phyloP scores from a whole-genome alignment of 2,329 filamentous ascomycete genomes.

The Tolypocladium guangdongense region DNA sequence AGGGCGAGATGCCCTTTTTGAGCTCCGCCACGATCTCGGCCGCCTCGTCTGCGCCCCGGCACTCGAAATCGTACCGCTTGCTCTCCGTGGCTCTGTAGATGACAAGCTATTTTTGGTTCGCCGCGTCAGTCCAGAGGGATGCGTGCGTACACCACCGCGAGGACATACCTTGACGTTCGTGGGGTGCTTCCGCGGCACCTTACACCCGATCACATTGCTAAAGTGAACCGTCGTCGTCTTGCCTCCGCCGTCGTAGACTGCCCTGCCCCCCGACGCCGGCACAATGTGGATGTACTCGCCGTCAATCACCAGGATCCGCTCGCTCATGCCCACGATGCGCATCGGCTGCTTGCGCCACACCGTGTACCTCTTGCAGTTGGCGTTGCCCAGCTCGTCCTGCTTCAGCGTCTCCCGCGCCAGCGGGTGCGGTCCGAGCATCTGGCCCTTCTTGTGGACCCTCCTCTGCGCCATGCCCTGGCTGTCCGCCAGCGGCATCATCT shows the following conservation, averaged over 20 bases:
- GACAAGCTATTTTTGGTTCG: slow-evolving; percentile 37
- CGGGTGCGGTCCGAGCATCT: slow-evolving; percentile 50
- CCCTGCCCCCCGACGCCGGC: slow-evolving; percentile 57
- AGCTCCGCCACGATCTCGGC: slow-evolving; percentile 70
- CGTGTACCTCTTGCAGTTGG: slow-evolving; percentile 63
- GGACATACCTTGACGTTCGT: slow-evolving; percentile 61
- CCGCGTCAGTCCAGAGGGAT: not conserved
- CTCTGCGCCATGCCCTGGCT: slow-evolving; percentile 21
- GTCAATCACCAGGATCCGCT: slow-evolving; percentile 68
- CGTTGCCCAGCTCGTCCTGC: slow-evolving; percentile 45
- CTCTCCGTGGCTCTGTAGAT: slow-evolving; percentile 67
- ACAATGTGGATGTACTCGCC: slow-evolving; percentile 82
- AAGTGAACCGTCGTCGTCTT: slow-evolving; percentile 78
- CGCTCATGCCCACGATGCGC: slow-evolving; percentile 65
- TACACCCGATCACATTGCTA: slow-evolving; percentile 70
- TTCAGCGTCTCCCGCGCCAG: slow-evolving; percentile 53
- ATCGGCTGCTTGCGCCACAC: slow-evolving; percentile 78
- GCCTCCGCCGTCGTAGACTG: slow-evolving; percentile 48
- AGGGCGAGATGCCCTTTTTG: slow-evolving; percentile 63
- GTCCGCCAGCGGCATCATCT: slow-evolving; percentile 44
- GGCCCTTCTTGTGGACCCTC: slow-evolving; percentile 42
- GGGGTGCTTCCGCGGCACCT: slow-evolving; percentile 69
- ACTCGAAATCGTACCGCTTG: slow-evolving; percentile 79
- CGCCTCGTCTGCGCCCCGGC: slow-evolving; percentile 60
- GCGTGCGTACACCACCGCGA: not conserved